Evolutionary conservation across 768 basidiomycete species (phyloP).

Genomic region (Hypholoma sublateritium): DNA sequence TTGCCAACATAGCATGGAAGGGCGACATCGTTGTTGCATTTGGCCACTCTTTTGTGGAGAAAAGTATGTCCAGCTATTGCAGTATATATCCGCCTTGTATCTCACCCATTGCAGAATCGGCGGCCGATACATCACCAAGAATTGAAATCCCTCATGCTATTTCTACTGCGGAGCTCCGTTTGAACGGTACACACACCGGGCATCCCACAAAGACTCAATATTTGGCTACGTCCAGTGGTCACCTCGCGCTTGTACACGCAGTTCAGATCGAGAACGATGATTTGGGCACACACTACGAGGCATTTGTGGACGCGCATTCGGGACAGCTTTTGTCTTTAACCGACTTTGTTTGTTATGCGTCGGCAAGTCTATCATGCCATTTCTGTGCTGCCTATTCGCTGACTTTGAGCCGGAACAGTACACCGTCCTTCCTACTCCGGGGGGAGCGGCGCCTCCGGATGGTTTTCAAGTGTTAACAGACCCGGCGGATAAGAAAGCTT

Average conservation of each 20-base stretch:
- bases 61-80: neutral
- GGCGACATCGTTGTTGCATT: neutral
- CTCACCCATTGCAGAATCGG: neutral
- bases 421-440: too few species aligned
- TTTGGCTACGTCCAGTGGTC: conserved; percentile 33
- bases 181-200: conserved; percentile 39
- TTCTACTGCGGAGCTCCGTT: conserved; percentile 32
- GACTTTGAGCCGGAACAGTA: too few species aligned
- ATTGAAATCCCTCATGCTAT: conserved; percentile 31
- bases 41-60: neutral
- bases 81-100: neutral
- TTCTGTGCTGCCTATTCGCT: neutral
- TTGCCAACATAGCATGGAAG: neutral
- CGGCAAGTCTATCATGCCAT: conserved; percentile 22
- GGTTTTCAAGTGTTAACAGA: too few species aligned
- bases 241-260: conserved; percentile 35
- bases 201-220: conserved; percentile 37
- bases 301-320: conserved; percentile 51
- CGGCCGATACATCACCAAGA: neutral
- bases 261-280: conserved; percentile 28
- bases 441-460: too few species aligned
- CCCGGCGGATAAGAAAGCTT: too few species aligned
- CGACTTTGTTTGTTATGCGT: conserved; percentile 48
- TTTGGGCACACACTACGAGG: conserved; percentile 50
- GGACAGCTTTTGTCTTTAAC: conserved; percentile 45